phyloP scores from a whole-genome alignment of 345 rosid species.

The Pelargonium nanum region DNA sequence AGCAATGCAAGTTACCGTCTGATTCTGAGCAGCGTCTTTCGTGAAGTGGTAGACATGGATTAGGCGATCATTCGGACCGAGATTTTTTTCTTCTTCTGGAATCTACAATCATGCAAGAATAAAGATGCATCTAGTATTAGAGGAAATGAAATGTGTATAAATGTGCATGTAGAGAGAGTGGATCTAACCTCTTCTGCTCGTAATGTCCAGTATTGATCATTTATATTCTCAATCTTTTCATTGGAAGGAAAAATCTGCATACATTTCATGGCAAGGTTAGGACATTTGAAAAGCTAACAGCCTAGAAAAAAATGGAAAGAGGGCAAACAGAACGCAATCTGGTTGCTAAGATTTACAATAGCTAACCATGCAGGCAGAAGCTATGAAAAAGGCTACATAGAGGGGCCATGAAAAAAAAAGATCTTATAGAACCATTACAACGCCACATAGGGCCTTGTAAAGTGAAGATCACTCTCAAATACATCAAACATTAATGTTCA shows the following conservation, averaged over 20 bases:
- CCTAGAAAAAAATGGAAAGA: background rate
- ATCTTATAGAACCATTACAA: no score
- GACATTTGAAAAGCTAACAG: background rate
- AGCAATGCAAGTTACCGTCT: conserved; percentile 31
- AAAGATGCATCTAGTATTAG: background rate
- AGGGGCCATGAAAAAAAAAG: no score
- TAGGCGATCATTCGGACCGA: conserved; percentile 82
- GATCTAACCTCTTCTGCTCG: conserved; percentile 87
- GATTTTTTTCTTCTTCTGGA: conserved; percentile 92
- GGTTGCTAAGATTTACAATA: background rate
- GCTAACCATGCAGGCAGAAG: background rate
- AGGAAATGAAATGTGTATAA: background rate
- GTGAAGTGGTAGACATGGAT: conserved; percentile 89
- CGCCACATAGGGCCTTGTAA: no score
- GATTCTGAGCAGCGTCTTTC: conserved; percentile 71
- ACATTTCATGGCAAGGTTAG: background rate
- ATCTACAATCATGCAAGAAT: conserved; percentile 30
- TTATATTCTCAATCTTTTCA: conserved; percentile 88
- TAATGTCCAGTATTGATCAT: conserved; percentile 93
- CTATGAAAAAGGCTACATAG: background rate
- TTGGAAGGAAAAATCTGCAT: conserved; percentile 73
- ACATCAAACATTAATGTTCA: no score
- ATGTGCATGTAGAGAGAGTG: conserved; percentile 5
- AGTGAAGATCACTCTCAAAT: no score
- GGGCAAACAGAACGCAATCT: background rate